Percentiles rank a stretch among this genome's conserved stretches.
phyloP scores from a whole-genome alignment of 2,329 filamentous ascomycete genomes.

The Calonectria fujianensis region DNA sequence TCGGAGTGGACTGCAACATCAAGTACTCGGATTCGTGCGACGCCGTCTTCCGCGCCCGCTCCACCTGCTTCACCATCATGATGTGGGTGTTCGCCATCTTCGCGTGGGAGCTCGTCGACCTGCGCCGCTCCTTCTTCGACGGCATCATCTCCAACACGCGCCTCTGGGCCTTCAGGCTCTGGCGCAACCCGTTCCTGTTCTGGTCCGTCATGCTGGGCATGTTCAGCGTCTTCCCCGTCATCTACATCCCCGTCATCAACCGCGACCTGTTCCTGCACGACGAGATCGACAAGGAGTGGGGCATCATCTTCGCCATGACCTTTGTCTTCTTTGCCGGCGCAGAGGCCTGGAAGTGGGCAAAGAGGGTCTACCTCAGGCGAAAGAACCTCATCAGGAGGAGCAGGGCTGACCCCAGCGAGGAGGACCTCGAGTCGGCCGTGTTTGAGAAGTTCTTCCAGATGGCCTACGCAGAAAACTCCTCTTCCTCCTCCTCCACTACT shows the following conservation, averaged over 20 bases:
- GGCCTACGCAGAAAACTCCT: background rate
- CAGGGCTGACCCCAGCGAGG: constrained; percentile 13
- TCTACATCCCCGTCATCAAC: constrained; percentile 83
- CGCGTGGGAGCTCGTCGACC: constrained; percentile 81
- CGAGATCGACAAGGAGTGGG: constrained; percentile 82
- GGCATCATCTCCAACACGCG: constrained; percentile 72
- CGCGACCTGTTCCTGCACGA: constrained; percentile 79
- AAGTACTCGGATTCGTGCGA: constrained; percentile 70
- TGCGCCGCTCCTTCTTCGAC: constrained; percentile 80
- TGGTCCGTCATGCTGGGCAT: constrained; percentile 71
- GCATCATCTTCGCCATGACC: constrained; percentile 76
- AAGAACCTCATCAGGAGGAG: constrained; percentile 30
- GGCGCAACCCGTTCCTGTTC: constrained; percentile 73
- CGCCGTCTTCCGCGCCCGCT: constrained; percentile 78
- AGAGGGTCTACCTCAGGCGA: constrained; percentile 73
- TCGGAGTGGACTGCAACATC: constrained; percentile 75
- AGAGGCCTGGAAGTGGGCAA: constrained; percentile 81
- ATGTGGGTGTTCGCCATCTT: constrained; percentile 82
- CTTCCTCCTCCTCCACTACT: background rate
- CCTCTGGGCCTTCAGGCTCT: constrained; percentile 73
- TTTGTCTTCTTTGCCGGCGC: constrained; percentile 77
- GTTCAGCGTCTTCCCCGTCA: constrained; percentile 73
- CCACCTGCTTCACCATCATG: constrained; percentile 79
- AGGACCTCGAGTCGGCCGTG: constrained; percentile 30
- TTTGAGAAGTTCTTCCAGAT: constrained; percentile 22